These are phyloP conservation scores for Hygrophorus russula DNA, from an alignment of 768 basidiomycete genomes.

Conservation along the genomic window DNA sequence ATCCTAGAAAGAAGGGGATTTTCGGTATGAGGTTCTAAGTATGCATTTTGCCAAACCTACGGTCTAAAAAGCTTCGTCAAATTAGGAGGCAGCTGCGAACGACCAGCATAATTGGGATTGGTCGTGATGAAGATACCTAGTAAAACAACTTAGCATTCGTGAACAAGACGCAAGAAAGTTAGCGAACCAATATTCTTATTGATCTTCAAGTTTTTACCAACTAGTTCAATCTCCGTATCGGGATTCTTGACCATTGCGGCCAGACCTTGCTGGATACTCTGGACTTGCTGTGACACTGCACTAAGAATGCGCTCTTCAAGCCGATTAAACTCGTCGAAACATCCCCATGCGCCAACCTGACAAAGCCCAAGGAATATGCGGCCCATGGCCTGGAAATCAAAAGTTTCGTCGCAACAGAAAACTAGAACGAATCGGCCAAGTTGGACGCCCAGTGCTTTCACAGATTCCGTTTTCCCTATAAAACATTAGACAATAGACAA, in stretches of 20 bases:
- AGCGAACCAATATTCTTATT: slow-evolving; percentile 81
- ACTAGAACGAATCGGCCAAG: slow-evolving; percentile 98
- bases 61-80: slow-evolving; percentile 89
- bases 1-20: slow-evolving; percentile 44
- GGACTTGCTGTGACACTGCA: slow-evolving; percentile 98
- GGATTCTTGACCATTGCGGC: slow-evolving; percentile 76
- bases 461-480: slow-evolving; percentile 94
- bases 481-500: slow-evolving; percentile 6
- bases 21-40: slow-evolving; percentile 6
- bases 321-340: slow-evolving; percentile 96
- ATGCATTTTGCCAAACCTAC: slow-evolving; percentile 30
- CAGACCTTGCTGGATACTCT: slow-evolving; percentile 94
- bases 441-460: slow-evolving; percentile 96
- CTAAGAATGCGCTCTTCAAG: slow-evolving; percentile 96
- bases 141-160: slow-evolving; percentile 3
- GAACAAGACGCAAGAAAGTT: not conserved
- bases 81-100: slow-evolving; percentile 82
- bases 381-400: slow-evolving; percentile 99
- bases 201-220: slow-evolving; percentile 88
- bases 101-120: slow-evolving; percentile 97
- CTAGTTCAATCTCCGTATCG: slow-evolving; percentile 85
- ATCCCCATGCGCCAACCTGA: slow-evolving; percentile 99
- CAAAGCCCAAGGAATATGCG: slow-evolving; percentile 98
- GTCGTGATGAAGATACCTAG: slow-evolving; percentile 96
- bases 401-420: slow-evolving; percentile 99